Conservation (phyloP, 78 protist genomes). For the Dictyostelium capitatum region DNA sequence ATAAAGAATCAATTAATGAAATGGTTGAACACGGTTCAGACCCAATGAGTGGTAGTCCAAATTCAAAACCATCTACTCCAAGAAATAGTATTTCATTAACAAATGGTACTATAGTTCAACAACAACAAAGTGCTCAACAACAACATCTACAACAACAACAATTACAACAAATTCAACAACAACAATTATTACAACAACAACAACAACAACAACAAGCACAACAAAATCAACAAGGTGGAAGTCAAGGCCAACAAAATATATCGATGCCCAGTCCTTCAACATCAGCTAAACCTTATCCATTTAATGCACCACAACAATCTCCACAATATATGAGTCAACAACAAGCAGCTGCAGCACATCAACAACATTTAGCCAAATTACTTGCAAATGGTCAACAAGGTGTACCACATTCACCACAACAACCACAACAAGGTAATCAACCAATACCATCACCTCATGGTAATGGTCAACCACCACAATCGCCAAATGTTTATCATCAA, state of each 20-base stretch:
- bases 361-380: neutral
- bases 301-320: neutral
- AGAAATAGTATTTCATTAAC: neutral
- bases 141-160: slow-evolving; percentile 15
- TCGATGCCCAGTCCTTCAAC: neutral
- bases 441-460: slow-evolving; percentile 1
- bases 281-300: neutral
- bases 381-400: neutral
- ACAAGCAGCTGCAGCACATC: neutral
- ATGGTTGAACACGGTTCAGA: neutral
- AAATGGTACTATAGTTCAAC: neutral
- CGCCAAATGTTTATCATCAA: neutral
- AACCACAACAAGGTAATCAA: neutral
- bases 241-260: neutral
- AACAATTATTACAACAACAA: slow-evolving; percentile 9
- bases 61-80: slow-evolving; percentile 26
- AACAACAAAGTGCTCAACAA: slow-evolving; percentile 5
- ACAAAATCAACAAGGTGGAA: no score
- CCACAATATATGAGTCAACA: neutral
- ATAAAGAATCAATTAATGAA: neutral
- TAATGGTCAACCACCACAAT: neutral
- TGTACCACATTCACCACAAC: slow-evolving; percentile 2
- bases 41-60: slow-evolving; percentile 28
- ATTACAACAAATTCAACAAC: slow-evolving; percentile 21
- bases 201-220: neutral